phyloP scores from a whole-genome alignment of 371 early-diverging fungal species.

The Mucor mucedo region DNA sequence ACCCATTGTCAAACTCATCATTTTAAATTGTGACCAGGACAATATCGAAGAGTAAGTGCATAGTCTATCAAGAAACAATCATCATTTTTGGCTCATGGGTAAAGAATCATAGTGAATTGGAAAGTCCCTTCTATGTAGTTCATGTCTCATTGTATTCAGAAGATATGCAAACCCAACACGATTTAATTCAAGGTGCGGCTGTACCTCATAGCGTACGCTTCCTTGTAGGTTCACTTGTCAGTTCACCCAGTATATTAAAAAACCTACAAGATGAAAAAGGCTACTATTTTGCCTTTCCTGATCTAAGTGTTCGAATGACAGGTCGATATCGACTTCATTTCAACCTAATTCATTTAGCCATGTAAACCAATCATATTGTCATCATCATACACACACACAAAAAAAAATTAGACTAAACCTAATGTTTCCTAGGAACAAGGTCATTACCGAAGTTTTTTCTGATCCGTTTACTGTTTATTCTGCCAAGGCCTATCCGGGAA shows the following conservation, averaged over 20 bases:
- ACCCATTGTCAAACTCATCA: constrained; percentile 45
- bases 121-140: constrained; percentile 32
- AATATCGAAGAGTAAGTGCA: constrained; percentile 7
- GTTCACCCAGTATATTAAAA: constrained; percentile 52
- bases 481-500: constrained; percentile 67
- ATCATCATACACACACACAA: too few species aligned
- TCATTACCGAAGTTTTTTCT: constrained; percentile 39
- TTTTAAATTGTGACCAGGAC: constrained; percentile 7
- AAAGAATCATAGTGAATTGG: constrained; percentile 6
- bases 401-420: too few species aligned
- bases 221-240: constrained; percentile 62
- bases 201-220: constrained; percentile 33
- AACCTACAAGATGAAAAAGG: constrained; percentile 49
- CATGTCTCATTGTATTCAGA: constrained; percentile 33
- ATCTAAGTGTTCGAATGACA: constrained; percentile 49
- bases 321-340: constrained; percentile 54
- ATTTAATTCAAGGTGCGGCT: constrained; percentile 11
- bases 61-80: too few species aligned
- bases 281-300: constrained; percentile 62
- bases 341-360: constrained; percentile 39
- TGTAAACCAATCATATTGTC: constrained; percentile 12
- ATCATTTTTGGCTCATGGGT: background rate
- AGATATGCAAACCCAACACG: constrained; percentile 26
- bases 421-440: constrained; percentile 15
- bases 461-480: constrained; percentile 56